phyloP scores from a whole-genome alignment of 148 eudicot genomes.

The Amaranthus cruentus region DNA sequence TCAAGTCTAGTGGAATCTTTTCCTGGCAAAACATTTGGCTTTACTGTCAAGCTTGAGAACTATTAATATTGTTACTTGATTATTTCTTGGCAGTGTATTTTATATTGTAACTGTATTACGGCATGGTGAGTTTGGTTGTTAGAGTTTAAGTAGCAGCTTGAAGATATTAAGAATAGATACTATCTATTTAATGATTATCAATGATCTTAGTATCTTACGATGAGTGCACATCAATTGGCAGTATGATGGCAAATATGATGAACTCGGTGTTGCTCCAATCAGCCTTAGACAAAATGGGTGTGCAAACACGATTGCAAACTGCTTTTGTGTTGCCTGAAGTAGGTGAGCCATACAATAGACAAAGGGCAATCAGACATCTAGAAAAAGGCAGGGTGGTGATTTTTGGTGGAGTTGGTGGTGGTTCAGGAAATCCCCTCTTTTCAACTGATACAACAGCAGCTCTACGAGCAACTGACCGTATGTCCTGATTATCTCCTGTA shows the following conservation, averaged over 20 bases:
- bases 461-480: slow-evolving; percentile 94
- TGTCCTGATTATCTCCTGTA: slow-evolving; percentile 14
- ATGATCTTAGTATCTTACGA: background rate
- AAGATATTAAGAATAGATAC: background rate
- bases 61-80: no score
- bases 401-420: slow-evolving; percentile 95
- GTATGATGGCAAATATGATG: slow-evolving; percentile 99
- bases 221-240: slow-evolving; percentile 30
- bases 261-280: slow-evolving; percentile 86
- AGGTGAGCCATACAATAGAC: slow-evolving; percentile 84
- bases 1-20: no score
- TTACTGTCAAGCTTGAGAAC: no score
- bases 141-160: background rate
- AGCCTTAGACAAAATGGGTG: slow-evolving; percentile 78
- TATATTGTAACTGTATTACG: no score
- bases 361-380: slow-evolving; percentile 77
- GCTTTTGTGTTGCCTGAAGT: slow-evolving; percentile 79
- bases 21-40: no score
- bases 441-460: slow-evolving; percentile 98
- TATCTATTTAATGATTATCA: background rate
- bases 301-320: slow-evolving; percentile 82
- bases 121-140: background rate
- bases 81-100: no score
- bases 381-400: slow-evolving; percentile 95
- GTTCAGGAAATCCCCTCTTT: slow-evolving; percentile 83